A percentile compares a stretch with the other conserved stretches of the same genome.
Evolutionary conservation across 345 rosid genomes (phyloP).

Genomic region (Acer campestre): DNA sequence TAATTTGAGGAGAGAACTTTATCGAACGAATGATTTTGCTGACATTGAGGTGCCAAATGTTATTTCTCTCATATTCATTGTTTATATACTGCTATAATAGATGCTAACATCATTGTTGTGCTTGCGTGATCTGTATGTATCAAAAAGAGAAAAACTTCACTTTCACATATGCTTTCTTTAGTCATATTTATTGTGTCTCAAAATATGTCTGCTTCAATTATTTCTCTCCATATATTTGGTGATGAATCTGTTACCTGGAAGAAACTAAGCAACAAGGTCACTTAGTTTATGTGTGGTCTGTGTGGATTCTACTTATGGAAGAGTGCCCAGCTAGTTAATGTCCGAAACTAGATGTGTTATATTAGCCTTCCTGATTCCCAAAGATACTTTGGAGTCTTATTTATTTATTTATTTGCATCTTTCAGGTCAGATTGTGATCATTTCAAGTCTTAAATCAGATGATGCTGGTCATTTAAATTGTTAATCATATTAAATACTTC

Average conservation of each 20-base stretch:
- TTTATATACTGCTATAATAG: background rate
- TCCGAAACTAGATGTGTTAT: background rate
- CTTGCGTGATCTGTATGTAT: background rate
- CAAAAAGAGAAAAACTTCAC: too few species aligned
- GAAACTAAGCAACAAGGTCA: background rate
- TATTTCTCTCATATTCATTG: background rate
- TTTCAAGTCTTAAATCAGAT: background rate
- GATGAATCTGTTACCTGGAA: background rate
- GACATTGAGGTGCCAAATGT: conserved; percentile 64
- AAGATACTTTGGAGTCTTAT: background rate
- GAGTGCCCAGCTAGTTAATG: background rate
- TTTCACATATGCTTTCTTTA: background rate
- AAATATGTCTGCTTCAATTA: background rate
- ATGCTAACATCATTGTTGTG: background rate
- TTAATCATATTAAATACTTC: too few species aligned
- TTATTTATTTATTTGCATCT: background rate
- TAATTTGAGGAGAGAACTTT: conserved; percentile 82
- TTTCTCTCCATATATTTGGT: background rate
- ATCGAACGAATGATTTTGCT: conserved; percentile 75
- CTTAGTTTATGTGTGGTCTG: background rate
- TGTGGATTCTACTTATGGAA: background rate
- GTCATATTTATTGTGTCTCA: background rate
- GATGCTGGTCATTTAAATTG: too few species aligned
- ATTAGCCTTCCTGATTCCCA: background rate
- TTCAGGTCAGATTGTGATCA: background rate